Conservation (phyloP, 129 eudicot genomes). For the Oenanthe sinensis region DNA sequence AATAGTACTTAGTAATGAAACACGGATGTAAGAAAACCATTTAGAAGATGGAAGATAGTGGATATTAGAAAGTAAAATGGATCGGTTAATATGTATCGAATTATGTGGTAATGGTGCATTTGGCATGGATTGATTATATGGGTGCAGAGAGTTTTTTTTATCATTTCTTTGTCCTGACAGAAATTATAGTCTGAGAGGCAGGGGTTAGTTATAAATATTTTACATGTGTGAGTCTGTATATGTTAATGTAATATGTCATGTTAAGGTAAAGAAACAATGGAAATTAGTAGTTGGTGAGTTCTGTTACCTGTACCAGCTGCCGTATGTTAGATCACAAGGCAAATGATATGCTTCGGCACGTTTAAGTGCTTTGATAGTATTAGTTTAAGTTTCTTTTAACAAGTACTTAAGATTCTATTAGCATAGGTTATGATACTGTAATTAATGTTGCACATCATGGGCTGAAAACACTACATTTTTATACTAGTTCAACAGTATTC, state of each 20-base stretch:
- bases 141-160: no score
- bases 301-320: not conserved
- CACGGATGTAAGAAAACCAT: no score
- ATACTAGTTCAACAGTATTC: not conserved
- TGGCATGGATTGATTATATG: not conserved
- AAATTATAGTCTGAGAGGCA: not conserved
- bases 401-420: no score
- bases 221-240: not conserved
- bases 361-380: no score
- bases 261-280: not conserved
- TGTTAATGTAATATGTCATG: not conserved
- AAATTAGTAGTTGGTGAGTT: not conserved
- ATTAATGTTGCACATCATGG: not conserved
- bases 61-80: not conserved
- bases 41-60: not conserved
- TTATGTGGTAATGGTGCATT: not conserved
- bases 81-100: not conserved
- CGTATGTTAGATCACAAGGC: not conserved
- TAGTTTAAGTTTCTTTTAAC: no score
- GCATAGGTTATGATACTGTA: not conserved
- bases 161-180: not conserved
- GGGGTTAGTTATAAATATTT: not conserved
- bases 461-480: not conserved
- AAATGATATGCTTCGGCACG: no score
- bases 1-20: not conserved